Evolutionary conservation across 805 yeast genomes (phyloP).

Genomic region (Cyberlindnera mississippiensis): DNA sequence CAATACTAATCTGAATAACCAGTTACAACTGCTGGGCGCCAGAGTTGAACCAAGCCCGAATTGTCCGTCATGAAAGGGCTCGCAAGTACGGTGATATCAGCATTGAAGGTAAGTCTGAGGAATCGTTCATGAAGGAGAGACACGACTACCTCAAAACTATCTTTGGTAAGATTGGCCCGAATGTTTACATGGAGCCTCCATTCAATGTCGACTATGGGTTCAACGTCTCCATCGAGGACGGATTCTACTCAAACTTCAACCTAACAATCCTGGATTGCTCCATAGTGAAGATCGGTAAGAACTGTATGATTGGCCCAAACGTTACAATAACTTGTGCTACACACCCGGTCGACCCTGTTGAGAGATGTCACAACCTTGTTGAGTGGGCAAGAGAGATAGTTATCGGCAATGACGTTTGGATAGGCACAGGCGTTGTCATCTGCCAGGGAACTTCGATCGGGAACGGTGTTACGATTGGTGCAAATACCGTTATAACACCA

Average conservation of each 20-base stretch:
- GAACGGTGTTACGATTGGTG: conserved; percentile 57
- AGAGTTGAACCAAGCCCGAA: conserved; percentile 27
- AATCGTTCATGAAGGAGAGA: conserved; percentile 34
- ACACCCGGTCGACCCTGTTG: conserved; percentile 52
- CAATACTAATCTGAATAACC: conserved; percentile 1
- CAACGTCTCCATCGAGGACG: conserved; percentile 53
- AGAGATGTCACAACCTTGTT: conserved; percentile 30
- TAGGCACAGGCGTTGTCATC: conserved; percentile 51
- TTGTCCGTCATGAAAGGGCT: conserved; percentile 27
- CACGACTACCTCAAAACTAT: conserved; percentile 33
- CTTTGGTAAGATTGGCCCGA: conserved; percentile 42
- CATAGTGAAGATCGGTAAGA: conserved; percentile 55
- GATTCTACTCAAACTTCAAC: conserved; percentile 59
- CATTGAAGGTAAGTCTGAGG: conserved; percentile 28
- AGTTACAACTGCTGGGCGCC: conserved; percentile 36
- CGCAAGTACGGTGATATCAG: conserved; percentile 26
- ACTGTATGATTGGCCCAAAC: conserved; percentile 61
- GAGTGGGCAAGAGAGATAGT: conserved; percentile 56
- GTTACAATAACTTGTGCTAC: conserved; percentile 57
- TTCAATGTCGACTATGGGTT: conserved; percentile 63
- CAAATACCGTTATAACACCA: conserved; percentile 58
- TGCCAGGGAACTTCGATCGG: conserved; percentile 69
- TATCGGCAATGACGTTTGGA: conserved; percentile 67
- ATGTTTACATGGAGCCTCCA: conserved; percentile 50
- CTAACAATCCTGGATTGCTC: conserved; percentile 53